These are phyloP conservation scores for Phaeotremella skinneri DNA, from an alignment of 768 basidiomycete species.

Conservation along the genomic window DNA sequence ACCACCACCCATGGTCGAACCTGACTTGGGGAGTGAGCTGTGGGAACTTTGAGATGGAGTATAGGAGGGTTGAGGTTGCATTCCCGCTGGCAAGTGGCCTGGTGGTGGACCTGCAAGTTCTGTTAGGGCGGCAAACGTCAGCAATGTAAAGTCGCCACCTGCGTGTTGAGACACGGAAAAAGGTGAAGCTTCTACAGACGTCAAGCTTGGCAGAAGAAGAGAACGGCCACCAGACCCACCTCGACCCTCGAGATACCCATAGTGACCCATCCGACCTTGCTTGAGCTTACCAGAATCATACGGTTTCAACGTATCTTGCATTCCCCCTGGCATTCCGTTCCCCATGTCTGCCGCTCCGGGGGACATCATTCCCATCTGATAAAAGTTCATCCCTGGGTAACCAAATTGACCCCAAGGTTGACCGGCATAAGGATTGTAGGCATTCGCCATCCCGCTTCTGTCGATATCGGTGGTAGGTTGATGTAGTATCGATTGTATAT, in stretches of 20 bases:
- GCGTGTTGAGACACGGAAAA: too few relatives aligned
- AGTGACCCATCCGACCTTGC: slow-evolving; percentile 42
- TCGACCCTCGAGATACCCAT: slow-evolving; percentile 47
- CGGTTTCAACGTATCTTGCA: slow-evolving; percentile 17
- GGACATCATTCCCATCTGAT: slow-evolving; percentile 5
- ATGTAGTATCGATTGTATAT: not conserved
- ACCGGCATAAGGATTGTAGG: not conserved
- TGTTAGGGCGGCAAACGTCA: slow-evolving; percentile 15
- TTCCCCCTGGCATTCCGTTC: slow-evolving; percentile 16
- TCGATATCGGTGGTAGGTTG: not conserved
- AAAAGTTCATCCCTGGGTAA: not conserved
- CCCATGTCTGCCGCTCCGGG: slow-evolving; percentile 1
- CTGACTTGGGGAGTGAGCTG: slow-evolving; percentile 1
- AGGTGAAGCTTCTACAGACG: too few relatives aligned
- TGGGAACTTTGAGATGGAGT: slow-evolving; percentile 13
- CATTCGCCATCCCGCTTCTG: not conserved
- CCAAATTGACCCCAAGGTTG: not conserved
- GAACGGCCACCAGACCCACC: slow-evolving; percentile 25
- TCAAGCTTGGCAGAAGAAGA: not conserved
- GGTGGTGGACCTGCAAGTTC: slow-evolving; percentile 46
- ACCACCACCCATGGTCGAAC: not conserved
- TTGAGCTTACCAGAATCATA: slow-evolving; percentile 42
- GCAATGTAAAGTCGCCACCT: not conserved
- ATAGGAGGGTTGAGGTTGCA: slow-evolving; percentile 19
- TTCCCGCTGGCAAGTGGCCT: slow-evolving; percentile 41